Evolutionary conservation across 495 filamentous ascomycete species (phyloP).

Genomic region (Corynascus novoguineensis): DNA sequence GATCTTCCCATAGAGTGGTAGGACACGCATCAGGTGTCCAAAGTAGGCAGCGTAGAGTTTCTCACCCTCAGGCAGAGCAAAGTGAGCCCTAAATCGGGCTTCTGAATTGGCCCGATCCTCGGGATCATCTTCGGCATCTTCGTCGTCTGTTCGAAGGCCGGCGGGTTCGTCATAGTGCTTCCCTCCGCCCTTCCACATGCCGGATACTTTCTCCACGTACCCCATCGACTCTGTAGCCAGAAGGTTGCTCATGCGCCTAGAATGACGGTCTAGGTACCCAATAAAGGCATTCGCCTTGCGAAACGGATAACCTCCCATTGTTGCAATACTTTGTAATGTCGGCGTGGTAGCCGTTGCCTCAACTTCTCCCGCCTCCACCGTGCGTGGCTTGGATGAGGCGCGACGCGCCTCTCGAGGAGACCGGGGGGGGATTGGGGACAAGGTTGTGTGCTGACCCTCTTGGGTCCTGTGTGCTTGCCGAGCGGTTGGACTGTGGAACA

Average conservation of each 20-base stretch:
- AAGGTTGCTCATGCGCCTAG: slow-evolving; percentile 74
- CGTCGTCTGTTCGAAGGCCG: slow-evolving; percentile 59
- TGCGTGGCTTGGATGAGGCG: slow-evolving; percentile 35
- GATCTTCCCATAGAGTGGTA: slow-evolving; percentile 94
- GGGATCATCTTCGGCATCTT: slow-evolving; percentile 54
- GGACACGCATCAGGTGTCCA: slow-evolving; percentile 76
- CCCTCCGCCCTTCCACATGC: slow-evolving; percentile 91
- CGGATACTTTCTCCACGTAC: slow-evolving; percentile 94
- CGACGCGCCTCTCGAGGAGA: slow-evolving; percentile 20
- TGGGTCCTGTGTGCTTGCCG: slow-evolving; percentile 27
- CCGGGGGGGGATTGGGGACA: slow-evolving; percentile 6
- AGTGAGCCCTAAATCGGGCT: slow-evolving; percentile 81
- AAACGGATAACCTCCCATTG: slow-evolving; percentile 71
- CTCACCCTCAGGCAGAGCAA: slow-evolving; percentile 78
- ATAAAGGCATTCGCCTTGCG: slow-evolving; percentile 83
- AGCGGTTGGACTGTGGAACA: slow-evolving; percentile 83
- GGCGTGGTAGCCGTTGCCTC: slow-evolving; percentile 42
- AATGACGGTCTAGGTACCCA: slow-evolving; percentile 68
- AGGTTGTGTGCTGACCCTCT: slow-evolving; percentile 6
- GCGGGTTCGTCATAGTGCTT: slow-evolving; percentile 79
- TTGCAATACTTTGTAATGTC: slow-evolving; percentile 64
- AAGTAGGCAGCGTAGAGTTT: slow-evolving; percentile 88
- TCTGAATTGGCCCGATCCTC: slow-evolving; percentile 55
- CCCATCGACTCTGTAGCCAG: slow-evolving; percentile 93
- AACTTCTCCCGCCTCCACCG: slow-evolving; percentile 32